A percentile compares a stretch with the other conserved stretches of the same genome.
Conservation (phyloP, 2,329 filamentous ascomycete species). For the Trichoderma atroviride region DNA sequence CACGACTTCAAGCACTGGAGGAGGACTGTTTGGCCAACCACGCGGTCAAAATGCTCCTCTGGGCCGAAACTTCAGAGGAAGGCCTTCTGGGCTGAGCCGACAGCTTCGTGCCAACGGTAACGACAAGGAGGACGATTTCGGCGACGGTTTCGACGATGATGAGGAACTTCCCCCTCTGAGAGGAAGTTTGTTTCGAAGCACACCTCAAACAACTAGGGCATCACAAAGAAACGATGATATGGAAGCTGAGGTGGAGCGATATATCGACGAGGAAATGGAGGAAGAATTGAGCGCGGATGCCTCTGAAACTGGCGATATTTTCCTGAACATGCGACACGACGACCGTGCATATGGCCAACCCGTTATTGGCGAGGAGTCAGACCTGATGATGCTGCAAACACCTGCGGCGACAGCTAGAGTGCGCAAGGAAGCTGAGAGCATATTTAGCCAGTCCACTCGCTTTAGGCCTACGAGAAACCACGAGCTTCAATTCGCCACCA, state of each 20-base stretch:
- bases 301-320: slow-evolving; percentile 51
- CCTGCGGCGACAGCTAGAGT: slow-evolving; percentile 58
- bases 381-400: slow-evolving; percentile 58
- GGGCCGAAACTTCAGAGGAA: slow-evolving; percentile 51
- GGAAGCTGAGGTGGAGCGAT: slow-evolving; percentile 43
- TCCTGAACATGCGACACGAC: slow-evolving; percentile 52
- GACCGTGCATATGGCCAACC: slow-evolving; percentile 44
- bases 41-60: slow-evolving; percentile 48
- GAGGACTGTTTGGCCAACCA: slow-evolving; percentile 43
- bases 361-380: slow-evolving; percentile 50
- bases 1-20: slow-evolving; percentile 36
- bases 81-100: slow-evolving; percentile 55
- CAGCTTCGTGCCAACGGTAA: slow-evolving; percentile 41
- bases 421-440: slow-evolving; percentile 57
- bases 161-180: slow-evolving; percentile 39
- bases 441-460: slow-evolving; percentile 57
- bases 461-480: slow-evolving; percentile 50
- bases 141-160: slow-evolving; percentile 41
- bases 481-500: slow-evolving; percentile 66
- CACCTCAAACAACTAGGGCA: slow-evolving; percentile 28
- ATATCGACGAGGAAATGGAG: slow-evolving; percentile 43
- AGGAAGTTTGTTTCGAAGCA: slow-evolving; percentile 40
- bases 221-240: slow-evolving; percentile 36
- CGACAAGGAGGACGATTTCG: slow-evolving; percentile 34
- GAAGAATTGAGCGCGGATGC: slow-evolving; percentile 45